Evolutionary conservation across 176 grass and related monocot genomes (phyloP).

Genomic region (Eremochloa ophiuroides): DNA sequence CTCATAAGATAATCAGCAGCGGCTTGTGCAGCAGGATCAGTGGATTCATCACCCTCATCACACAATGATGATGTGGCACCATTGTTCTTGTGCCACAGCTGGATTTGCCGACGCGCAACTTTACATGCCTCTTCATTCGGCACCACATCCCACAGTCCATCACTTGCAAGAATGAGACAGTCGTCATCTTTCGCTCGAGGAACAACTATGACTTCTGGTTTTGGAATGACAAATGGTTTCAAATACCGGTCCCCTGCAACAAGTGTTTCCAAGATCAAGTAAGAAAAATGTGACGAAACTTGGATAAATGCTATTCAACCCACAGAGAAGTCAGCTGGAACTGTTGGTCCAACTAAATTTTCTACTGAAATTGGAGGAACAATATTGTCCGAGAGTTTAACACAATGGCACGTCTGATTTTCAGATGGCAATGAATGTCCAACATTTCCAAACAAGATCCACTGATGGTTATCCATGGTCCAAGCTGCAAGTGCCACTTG

Average conservation of each 20-base stretch:
- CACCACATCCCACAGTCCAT: conserved; percentile 81
- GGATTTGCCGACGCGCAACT: conserved; percentile 62
- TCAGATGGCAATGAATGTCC: not conserved
- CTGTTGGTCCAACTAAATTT: conserved; percentile 33
- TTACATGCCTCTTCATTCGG: conserved; percentile 86
- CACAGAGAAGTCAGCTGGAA: conserved; percentile 33
- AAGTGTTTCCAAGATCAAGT: not conserved
- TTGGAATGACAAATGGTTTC: conserved; percentile 67
- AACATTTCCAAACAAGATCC: conserved; percentile 31
- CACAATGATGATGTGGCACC: conserved; percentile 12
- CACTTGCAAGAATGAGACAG: conserved; percentile 77
- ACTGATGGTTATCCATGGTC: conserved; percentile 27
- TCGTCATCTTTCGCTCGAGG: conserved; percentile 79
- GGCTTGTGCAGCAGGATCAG: conserved; percentile 67
- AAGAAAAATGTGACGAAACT: not conserved
- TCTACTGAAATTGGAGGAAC: conserved; percentile 32
- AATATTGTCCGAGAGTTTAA: conserved; percentile 10
- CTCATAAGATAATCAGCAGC: conserved; percentile 60
- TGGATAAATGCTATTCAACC: conserved; percentile 33
- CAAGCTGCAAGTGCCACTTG: conserved; percentile 29
- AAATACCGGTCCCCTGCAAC: conserved; percentile 78
- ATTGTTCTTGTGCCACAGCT: conserved; percentile 88
- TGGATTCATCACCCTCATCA: conserved; percentile 34
- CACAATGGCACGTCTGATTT: not conserved
- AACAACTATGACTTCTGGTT: conserved; percentile 68